A percentile compares a stretch with the other conserved stretches of the same genome.
These are phyloP conservation scores for Moesziomyces sp. DNA, from an alignment of 1,284 basidiomycete genomes.

Conservation along the genomic window DNA sequence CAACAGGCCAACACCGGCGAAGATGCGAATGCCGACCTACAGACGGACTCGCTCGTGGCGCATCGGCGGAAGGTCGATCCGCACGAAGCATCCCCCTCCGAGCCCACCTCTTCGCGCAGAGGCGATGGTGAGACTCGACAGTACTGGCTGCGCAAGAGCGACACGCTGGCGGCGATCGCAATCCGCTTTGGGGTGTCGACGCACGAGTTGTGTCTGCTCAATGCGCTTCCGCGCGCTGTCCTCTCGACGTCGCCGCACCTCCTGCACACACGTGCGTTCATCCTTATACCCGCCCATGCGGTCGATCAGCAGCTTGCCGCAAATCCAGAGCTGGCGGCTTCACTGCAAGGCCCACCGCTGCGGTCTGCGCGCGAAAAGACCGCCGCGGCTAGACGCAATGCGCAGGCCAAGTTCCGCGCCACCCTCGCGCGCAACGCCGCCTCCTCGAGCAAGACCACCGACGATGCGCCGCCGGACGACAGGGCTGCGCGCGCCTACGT, in stretches of 20 bases:
- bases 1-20: not conserved
- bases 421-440: slow-evolving; percentile 8
- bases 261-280: slow-evolving; percentile 50
- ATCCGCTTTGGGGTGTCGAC: slow-evolving; percentile 39
- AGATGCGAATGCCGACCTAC: not conserved
- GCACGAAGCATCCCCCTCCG: slow-evolving; percentile 1
- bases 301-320: slow-evolving; percentile 28
- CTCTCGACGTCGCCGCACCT: slow-evolving; percentile 47
- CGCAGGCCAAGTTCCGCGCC: slow-evolving; percentile 46
- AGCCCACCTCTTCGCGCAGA: not conserved
- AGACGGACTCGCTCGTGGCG: not conserved
- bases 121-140: slow-evolving; percentile 32
- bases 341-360: slow-evolving; percentile 33
- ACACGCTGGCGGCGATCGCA: slow-evolving; percentile 41
- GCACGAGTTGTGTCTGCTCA: slow-evolving; percentile 41
- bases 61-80: slow-evolving; percentile 23
- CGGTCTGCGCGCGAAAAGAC: slow-evolving; percentile 35
- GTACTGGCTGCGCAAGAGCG: slow-evolving; percentile 41
- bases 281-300: slow-evolving; percentile 42
- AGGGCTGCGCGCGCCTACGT: slow-evolving; percentile 48
- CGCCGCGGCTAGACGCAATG: slow-evolving; percentile 16
- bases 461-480: slow-evolving; percentile 47
- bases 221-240: slow-evolving; percentile 32
- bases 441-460: slow-evolving; percentile 2
- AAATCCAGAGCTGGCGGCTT: slow-evolving; percentile 13